Conservation (phyloP, 169 alveolate species). For the Miamiensis avidus region DNA sequence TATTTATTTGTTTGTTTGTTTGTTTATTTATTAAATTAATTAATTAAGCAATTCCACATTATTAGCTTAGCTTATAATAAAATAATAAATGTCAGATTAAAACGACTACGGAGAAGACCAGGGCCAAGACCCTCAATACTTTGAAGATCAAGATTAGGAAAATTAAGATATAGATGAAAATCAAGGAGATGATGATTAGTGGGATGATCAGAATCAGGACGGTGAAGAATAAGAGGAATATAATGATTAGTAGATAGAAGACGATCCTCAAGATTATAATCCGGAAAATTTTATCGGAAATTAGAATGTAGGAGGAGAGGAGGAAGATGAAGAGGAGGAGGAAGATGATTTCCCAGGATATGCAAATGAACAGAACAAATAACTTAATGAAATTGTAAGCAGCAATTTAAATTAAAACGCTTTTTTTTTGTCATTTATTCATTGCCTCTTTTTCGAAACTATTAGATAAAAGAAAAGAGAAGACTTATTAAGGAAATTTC, state of each 20-base stretch:
- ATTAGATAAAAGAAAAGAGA: constrained; percentile 68
- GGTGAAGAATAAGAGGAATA: neutral
- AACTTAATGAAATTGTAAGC: constrained; percentile 75
- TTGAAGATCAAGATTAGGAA: neutral
- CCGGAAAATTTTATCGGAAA: neutral
- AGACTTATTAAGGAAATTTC: constrained; percentile 62
- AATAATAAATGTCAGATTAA: too few species aligned
- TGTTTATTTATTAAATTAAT: too few species aligned
- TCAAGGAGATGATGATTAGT: neutral
- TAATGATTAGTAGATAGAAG: neutral
- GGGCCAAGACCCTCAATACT: neutral
- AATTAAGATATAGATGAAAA: neutral
- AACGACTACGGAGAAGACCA: neutral
- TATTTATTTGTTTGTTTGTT: too few species aligned
- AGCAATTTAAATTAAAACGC: constrained; percentile 8
- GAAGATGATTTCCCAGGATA: constrained; percentile 82
- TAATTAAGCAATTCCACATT: too few species aligned
- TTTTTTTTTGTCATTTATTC: neutral
- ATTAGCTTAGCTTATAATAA: too few species aligned
- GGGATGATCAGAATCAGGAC: neutral
- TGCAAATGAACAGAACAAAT: constrained; percentile 88
- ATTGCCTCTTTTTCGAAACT: neutral
- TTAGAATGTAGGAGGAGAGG: too few species aligned
- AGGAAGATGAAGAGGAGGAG: constrained; percentile 37
- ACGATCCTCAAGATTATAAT: too few species aligned